Evolutionary conservation across 2,329 filamentous ascomycete species (phyloP), one percentile per base, ranked within the genome.

Genomic region (Pestalotiopsis sp.): DNA sequence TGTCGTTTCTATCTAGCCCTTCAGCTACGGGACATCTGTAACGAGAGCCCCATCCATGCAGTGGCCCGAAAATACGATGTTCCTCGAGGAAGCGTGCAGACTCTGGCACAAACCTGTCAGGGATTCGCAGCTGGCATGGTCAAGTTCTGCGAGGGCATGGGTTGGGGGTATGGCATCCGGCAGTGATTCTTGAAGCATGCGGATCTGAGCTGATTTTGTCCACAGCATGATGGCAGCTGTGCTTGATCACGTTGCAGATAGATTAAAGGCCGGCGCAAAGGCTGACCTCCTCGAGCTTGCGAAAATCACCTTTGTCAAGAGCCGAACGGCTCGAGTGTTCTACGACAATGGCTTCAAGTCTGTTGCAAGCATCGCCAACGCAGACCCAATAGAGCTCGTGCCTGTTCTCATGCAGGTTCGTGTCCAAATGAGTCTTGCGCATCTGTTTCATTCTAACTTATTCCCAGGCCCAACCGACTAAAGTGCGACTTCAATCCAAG

Each of bases 81-180:
- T 69, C 89, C 91, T 9, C 87, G 92, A 23, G 92, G 92, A 1
- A 85, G 87, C 4, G 88, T 94, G 12, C 92, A 95, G 78, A 92
- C 85, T 23, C 83, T 94, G 1, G 88, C 91, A 2, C 91, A 93
- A 73, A 92, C 90, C 1, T 94, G 92, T 72, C 90, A 93, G 71
- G 92, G 92, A 0, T 95, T 94, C 75, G 92, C 92, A 3, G 91
- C 91, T 1, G 92, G 92, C 3, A 93, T 94, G 84, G 88, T 94
- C 69, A 93, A 92, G 72, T 94, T 94, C 75, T 94, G 92, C 75
- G 86, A 93, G 72, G 86, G 88, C 20, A 93, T 95, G 92, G 89
- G 86, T 2, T 94, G 92, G 91, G 88, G 87, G 85, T 87, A 75
- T 73, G 82, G 79, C 57, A 11, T 4, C 27, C n/a, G 17, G 17